Percentiles rank a stretch among this genome's conserved stretches.
Conservation (phyloP, 768 basidiomycete species). For the Phanerochaete sordida region DNA sequence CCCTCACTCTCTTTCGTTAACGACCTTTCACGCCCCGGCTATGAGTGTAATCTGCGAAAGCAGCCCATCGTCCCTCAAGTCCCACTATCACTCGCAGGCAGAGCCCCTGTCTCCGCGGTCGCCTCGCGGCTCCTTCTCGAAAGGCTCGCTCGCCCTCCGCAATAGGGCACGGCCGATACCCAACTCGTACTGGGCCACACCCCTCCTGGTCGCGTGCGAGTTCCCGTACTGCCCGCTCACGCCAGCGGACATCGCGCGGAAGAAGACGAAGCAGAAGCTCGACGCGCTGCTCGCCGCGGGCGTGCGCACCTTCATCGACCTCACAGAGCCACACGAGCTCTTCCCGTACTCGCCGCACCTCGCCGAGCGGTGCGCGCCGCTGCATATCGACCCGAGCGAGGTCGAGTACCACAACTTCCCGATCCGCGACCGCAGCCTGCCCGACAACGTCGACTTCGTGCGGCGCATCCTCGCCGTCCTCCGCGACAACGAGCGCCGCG, state of each 20-base stretch:
- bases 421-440: constrained; percentile 69
- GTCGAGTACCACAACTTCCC: constrained; percentile 80
- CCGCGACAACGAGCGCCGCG: constrained; percentile 54
- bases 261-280: constrained; percentile 58
- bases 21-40: constrained; percentile 5
- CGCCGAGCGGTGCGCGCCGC: constrained; percentile 44
- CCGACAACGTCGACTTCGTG: constrained; percentile 56
- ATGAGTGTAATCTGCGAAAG: constrained; percentile 13
- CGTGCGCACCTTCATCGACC: constrained; percentile 78
- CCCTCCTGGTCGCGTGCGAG: constrained; percentile 71
- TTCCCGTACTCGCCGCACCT: constrained; percentile 60
- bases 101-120: constrained; percentile 6
- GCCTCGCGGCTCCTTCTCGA: constrained; percentile 8
- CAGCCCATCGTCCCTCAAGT: background rate
- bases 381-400: constrained; percentile 49
- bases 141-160: constrained; percentile 12
- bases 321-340: constrained; percentile 80
- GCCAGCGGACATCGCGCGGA: constrained; percentile 19
- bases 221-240: constrained; percentile 56
- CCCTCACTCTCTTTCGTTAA: background rate
- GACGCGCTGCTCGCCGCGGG: constrained; percentile 69
- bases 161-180: constrained; percentile 56
- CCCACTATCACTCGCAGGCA: background rate
- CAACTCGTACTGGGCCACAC: constrained; percentile 85
- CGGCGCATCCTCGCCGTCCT: constrained; percentile 56